Conservation (phyloP, 495 filamentous ascomycete genomes). For the Tuber aestivum region DNA sequence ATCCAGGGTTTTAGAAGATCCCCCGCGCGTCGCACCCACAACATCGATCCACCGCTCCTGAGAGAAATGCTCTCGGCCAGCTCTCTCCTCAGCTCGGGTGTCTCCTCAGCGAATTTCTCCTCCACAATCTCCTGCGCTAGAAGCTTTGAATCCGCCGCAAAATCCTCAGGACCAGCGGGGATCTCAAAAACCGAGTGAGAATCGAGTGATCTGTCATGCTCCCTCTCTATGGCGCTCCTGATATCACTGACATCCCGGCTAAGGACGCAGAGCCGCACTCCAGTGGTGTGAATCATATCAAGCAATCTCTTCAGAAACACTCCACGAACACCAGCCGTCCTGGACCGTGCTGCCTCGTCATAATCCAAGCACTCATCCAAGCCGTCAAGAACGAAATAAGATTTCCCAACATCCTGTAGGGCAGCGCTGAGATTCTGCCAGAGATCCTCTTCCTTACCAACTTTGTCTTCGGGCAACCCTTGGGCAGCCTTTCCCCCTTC, state of each 20-base stretch:
- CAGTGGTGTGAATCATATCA: neutral
- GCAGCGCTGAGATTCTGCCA: conserved; percentile 8
- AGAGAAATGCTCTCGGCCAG: neutral
- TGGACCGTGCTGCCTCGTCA: conserved; percentile 18
- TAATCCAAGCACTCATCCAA: conserved; percentile 39
- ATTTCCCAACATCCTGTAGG: neutral
- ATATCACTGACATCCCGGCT: conserved; percentile 13
- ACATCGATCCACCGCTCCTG: conserved; percentile 37
- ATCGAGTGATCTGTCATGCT: conserved; percentile 2
- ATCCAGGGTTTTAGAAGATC: conserved; percentile 26
- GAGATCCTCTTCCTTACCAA: conserved; percentile 13
- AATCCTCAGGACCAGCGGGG: neutral
- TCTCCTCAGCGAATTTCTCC: neutral
- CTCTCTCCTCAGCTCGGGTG: neutral
- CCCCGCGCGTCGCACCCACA: conserved; percentile 32
- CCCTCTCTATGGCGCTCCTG: neutral
- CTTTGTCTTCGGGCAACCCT: neutral
- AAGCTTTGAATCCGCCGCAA: neutral
- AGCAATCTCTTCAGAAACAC: conserved; percentile 5
- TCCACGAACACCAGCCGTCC: conserved; percentile 17
- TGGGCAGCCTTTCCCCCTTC: conserved; percentile 25
- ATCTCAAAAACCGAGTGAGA: neutral
- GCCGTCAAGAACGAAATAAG: conserved; percentile 37
- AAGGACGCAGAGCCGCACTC: conserved; percentile 7
- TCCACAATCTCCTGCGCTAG: neutral